phyloP scores from a whole-genome alignment of 495 filamentous ascomycete genomes.

The Chaetomidium leptoderma region DNA sequence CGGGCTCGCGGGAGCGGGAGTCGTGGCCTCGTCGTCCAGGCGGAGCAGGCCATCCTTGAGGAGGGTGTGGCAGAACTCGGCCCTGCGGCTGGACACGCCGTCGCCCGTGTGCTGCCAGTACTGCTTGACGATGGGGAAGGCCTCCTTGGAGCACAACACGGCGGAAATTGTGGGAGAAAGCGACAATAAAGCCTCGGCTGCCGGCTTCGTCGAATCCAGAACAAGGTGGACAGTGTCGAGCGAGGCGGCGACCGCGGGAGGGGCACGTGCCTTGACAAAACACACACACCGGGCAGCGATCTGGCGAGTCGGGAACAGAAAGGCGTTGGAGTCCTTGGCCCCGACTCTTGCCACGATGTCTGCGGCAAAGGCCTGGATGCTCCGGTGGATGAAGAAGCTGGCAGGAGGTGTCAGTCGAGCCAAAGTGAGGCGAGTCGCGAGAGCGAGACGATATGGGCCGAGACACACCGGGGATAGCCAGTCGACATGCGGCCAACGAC shows the following conservation, averaged over 20 bases:
- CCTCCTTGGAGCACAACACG: conserved; percentile 63
- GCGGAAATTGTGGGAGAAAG: conserved; percentile 55
- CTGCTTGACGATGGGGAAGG: conserved; percentile 68
- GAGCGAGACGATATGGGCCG: neutral
- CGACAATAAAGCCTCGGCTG: conserved; percentile 44
- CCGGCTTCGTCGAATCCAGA: conserved; percentile 46
- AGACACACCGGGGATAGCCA: conserved; percentile 75
- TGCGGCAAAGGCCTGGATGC: conserved; percentile 67
- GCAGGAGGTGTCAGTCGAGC: conserved; percentile 5
- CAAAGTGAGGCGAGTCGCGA: neutral
- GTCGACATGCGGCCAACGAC: conserved; percentile 79
- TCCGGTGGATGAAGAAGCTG: conserved; percentile 90
- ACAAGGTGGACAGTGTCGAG: conserved; percentile 67
- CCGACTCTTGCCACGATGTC: conserved; percentile 65
- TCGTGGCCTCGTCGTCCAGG: conserved; percentile 38
- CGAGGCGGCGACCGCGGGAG: conserved; percentile 42
- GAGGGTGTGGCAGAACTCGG: conserved; percentile 76
- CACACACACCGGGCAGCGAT: conserved; percentile 63
- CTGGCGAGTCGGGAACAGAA: conserved; percentile 70
- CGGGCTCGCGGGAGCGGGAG: conserved; percentile 24
- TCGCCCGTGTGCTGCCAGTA: conserved; percentile 98
- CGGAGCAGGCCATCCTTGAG: conserved; percentile 68
- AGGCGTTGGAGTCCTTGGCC: conserved; percentile 58
- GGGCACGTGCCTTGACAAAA: conserved; percentile 62
- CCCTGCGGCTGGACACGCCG: conserved; percentile 84